A percentile compares a stretch with the other conserved stretches of the same genome.
phyloP scores from a whole-genome alignment of 495 filamentous ascomycete species.

The Astrocystis sublimbata region DNA sequence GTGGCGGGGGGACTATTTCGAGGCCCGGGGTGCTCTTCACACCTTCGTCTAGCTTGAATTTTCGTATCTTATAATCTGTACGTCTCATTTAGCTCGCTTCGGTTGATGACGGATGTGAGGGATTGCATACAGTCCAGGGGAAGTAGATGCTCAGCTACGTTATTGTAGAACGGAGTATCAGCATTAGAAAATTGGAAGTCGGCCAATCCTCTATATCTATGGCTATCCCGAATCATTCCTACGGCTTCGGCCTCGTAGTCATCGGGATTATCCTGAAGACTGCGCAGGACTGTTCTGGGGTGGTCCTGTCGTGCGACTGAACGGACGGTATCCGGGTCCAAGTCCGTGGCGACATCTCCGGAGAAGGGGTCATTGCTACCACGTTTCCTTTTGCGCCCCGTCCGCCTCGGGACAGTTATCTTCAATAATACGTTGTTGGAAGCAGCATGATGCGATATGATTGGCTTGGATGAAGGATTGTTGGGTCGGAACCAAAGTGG shows the following conservation, averaged over 20 bases:
- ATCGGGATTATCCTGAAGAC: slow-evolving; percentile 67
- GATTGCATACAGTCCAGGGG: slow-evolving; percentile 60
- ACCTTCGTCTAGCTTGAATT: slow-evolving; percentile 69
- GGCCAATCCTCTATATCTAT: slow-evolving; percentile 72
- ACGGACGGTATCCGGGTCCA: slow-evolving; percentile 24
- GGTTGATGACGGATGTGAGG: not conserved
- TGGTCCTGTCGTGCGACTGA: slow-evolving; percentile 45
- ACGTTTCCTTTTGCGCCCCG: slow-evolving; percentile 78
- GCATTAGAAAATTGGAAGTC: slow-evolving; percentile 77
- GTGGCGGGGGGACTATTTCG: slow-evolving; percentile 79
- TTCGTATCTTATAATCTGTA: slow-evolving; percentile 65
- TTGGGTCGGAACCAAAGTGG: slow-evolving; percentile 72
- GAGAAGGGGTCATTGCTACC: slow-evolving; percentile 68
- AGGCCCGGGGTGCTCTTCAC: slow-evolving; percentile 58
- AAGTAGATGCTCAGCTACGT: slow-evolving; percentile 64
- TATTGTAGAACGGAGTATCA: slow-evolving; percentile 61
- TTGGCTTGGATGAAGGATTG: slow-evolving; percentile 72
- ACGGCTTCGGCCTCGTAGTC: slow-evolving; percentile 70
- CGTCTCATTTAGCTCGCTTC: slow-evolving; percentile 9
- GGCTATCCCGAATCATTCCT: slow-evolving; percentile 73
- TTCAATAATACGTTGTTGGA: slow-evolving; percentile 84
- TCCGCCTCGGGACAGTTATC: slow-evolving; percentile 82
- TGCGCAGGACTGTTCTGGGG: slow-evolving; percentile 57
- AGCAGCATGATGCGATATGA: slow-evolving; percentile 66
- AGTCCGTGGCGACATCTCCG: slow-evolving; percentile 19